Evolutionary conservation across 306 rosid species (phyloP).

Genomic region (Oxytropis ochrocephala): DNA sequence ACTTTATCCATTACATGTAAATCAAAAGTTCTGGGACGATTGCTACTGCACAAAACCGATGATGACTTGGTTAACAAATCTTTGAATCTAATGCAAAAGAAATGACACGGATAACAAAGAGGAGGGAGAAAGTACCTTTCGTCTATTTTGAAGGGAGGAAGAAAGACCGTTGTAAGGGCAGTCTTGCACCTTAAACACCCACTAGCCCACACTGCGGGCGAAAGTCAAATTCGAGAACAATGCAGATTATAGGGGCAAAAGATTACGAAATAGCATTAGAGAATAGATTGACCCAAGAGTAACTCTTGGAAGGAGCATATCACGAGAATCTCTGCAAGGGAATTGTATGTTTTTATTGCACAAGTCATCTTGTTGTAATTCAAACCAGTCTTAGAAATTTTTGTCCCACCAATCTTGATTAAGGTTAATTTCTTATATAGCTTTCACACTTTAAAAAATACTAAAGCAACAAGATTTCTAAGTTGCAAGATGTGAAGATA

Average conservation of each 20-base stretch:
- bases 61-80: background rate
- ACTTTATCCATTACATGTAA: conserved; percentile 32
- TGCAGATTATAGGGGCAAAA: background rate
- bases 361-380: background rate
- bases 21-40: conserved; percentile 37
- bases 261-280: background rate
- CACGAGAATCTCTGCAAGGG: conserved; percentile 1
- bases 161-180: conserved; percentile 65
- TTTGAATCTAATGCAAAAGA: background rate
- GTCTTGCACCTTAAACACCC: conserved; percentile 78
- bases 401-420: background rate
- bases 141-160: conserved; percentile 63
- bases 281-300: background rate
- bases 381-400: background rate
- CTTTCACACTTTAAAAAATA: background rate
- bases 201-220: conserved; percentile 72
- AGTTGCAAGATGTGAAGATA: background rate
- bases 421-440: background rate
- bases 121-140: conserved; percentile 50
- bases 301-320: background rate
- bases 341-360: background rate
- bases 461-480: background rate
- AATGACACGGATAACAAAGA: background rate
- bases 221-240: conserved; percentile 23
- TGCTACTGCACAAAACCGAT: conserved; percentile 38